Conservation (phyloP, 1,139 yeast genomes). For the Pneumocystis canis region DNA sequence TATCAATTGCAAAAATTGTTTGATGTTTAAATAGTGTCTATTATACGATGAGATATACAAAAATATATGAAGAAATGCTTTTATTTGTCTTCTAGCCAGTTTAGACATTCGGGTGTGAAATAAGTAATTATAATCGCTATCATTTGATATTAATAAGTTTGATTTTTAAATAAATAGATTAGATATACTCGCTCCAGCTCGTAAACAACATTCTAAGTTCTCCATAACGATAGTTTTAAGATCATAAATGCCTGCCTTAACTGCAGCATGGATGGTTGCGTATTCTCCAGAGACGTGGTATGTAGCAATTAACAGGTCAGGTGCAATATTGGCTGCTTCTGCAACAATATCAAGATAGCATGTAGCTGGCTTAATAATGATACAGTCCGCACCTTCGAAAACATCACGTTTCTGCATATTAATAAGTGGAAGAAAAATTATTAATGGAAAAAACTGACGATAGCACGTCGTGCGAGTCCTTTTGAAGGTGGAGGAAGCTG, state of each 20-base stretch:
- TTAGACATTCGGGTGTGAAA: constrained; percentile 90
- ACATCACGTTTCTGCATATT: constrained; percentile 34
- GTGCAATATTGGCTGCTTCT: constrained; percentile 72
- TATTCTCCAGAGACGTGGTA: constrained; percentile 96
- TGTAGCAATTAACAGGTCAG: constrained; percentile 79
- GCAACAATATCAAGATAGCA: constrained; percentile 81
- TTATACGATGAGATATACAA: neutral
- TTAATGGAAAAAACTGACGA: constrained; percentile 31
- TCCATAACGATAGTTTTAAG: constrained; percentile 82
- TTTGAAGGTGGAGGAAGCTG: constrained; percentile 89
- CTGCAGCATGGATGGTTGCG: constrained; percentile 97
- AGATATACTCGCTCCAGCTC: constrained; percentile 83
- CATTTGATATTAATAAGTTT: neutral
- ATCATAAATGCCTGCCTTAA: constrained; percentile 86
- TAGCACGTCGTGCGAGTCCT: constrained; percentile 87
- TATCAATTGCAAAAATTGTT: neutral
- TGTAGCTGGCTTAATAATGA: constrained; percentile 93
- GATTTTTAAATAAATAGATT: constrained; percentile 3
- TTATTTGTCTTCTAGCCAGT: constrained; percentile 51
- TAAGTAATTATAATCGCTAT: constrained; percentile 49
- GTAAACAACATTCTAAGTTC: constrained; percentile 73
- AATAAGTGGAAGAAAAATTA: neutral
- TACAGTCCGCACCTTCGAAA: constrained; percentile 88
- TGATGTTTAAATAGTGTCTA: neutral
- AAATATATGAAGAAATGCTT: neutral